A percentile compares a stretch with the other conserved stretches of the same genome.
phyloP scores from a whole-genome alignment of 192 early-diverging fungal species.

The Podila epicladia region DNA sequence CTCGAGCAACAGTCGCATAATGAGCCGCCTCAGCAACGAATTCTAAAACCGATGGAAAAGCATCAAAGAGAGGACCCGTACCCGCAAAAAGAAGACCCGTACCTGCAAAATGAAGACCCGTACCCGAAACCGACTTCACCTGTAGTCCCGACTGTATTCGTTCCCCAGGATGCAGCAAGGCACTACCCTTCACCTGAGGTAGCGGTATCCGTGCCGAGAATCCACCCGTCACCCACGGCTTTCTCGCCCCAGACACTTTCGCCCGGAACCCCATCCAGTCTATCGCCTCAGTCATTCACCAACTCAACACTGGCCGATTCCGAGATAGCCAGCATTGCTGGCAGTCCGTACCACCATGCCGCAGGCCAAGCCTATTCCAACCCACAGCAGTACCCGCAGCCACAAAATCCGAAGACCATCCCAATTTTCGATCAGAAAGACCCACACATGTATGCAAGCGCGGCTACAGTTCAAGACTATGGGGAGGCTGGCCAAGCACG shows the following conservation, averaged over 20 bases:
- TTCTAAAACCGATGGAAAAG: not conserved
- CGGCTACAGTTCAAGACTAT: not conserved
- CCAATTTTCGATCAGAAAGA: not conserved
- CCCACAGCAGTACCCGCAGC: not conserved
- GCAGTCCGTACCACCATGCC: not conserved
- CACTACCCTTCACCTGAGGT: not conserved
- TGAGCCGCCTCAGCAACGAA: not conserved
- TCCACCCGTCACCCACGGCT: no score
- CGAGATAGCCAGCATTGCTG: not conserved
- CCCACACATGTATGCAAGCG: not conserved
- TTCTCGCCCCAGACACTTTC: not conserved
- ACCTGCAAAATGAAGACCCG: no score
- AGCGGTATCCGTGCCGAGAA: no score
- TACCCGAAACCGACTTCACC: no score
- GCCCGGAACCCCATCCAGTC: not conserved
- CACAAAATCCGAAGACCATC: not conserved
- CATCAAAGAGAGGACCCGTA: not conserved
- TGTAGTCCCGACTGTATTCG: no score
- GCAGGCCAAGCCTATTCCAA: not conserved
- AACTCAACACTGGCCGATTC: not conserved
- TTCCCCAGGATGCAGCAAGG: not conserved
- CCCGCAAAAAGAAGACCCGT: not conserved
- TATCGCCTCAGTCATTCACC: not conserved
- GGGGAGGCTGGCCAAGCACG: not conserved
- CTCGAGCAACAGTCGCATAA: not conserved